These are phyloP conservation scores for Raddia distichophylla DNA, from an alignment of 176 grass and related monocot genomes.

Conservation along the genomic window DNA sequence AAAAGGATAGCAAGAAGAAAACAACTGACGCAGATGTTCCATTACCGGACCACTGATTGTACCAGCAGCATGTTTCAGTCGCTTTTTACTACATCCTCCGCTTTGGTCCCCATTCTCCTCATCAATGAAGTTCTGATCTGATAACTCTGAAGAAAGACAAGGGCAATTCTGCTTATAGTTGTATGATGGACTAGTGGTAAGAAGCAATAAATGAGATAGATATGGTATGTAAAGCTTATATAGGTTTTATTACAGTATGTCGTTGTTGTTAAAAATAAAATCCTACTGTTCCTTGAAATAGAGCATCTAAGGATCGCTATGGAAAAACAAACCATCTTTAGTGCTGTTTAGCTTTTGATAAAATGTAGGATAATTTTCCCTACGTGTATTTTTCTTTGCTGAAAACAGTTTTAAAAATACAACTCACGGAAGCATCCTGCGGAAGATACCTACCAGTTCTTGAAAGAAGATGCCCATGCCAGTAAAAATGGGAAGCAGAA, in stretches of 20 bases:
- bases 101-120: conserved; percentile 42
- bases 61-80: conserved; percentile 22
- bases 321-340: background rate
- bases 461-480: conserved; percentile 37
- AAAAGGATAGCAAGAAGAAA: conserved; percentile 14
- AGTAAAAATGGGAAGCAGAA: conserved; percentile 27
- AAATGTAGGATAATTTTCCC: background rate
- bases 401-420: background rate
- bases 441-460: conserved; percentile 28
- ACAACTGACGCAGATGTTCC: background rate
- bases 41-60: conserved; percentile 52
- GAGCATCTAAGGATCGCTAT: background rate
- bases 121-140: conserved; percentile 80
- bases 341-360: background rate
- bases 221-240: background rate
- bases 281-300: background rate
- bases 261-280: background rate
- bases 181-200: background rate
- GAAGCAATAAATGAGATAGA: background rate
- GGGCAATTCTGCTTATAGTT: conserved; percentile 30
- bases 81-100: conserved; percentile 44
- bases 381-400: background rate
- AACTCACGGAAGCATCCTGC: background rate
- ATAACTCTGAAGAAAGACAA: conserved; percentile 66
- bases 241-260: background rate